Evolutionary conservation across 768 basidiomycete genomes (phyloP).

Genomic region (Mycena kentingensis): DNA sequence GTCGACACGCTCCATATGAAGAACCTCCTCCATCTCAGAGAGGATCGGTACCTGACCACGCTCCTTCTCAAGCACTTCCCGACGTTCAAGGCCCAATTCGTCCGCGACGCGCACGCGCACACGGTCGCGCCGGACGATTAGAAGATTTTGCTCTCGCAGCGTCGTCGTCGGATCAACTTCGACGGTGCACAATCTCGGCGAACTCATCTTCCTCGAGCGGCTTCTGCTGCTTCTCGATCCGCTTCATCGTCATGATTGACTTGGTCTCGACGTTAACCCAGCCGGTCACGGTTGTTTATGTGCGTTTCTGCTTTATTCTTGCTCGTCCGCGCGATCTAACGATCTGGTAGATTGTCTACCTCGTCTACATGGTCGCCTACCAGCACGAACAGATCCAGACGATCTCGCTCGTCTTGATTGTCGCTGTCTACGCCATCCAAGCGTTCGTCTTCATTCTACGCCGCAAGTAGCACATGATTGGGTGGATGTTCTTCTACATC

Average conservation of each 20-base stretch:
- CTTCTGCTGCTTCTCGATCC: slow-evolving; percentile 99
- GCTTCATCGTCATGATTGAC: slow-evolving; percentile 97
- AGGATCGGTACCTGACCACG: no score
- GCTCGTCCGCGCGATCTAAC: slow-evolving; percentile 17
- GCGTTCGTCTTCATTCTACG: slow-evolving; percentile 89
- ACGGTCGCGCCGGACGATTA: slow-evolving; percentile 97
- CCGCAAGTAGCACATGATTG: slow-evolving; percentile 98
- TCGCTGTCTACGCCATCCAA: slow-evolving; percentile 92
- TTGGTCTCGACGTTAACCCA: slow-evolving; percentile 83
- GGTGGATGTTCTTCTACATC: slow-evolving; percentile 97
- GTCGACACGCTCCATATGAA: slow-evolving; percentile 99
- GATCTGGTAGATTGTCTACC: slow-evolving; percentile 75
- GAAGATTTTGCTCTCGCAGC: slow-evolving; percentile 91
- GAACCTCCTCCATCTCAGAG: slow-evolving; percentile 92
- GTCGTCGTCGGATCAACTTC: slow-evolving; percentile 99
- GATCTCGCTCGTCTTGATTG: slow-evolving; percentile 89
- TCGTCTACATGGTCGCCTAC: slow-evolving; percentile 77
- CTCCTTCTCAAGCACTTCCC: no score
- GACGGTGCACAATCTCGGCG: slow-evolving; percentile 94
- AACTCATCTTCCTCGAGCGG: slow-evolving; percentile 92
- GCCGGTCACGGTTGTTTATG: slow-evolving; percentile 89
- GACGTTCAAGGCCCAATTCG: slow-evolving; percentile 96
- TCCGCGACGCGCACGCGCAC: slow-evolving; percentile 89
- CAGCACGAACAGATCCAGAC: slow-evolving; percentile 69
- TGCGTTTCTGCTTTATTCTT: slow-evolving; percentile 44